phyloP scores from a whole-genome alignment of 768 basidiomycete genomes.

The Leccinellum luteum region DNA sequence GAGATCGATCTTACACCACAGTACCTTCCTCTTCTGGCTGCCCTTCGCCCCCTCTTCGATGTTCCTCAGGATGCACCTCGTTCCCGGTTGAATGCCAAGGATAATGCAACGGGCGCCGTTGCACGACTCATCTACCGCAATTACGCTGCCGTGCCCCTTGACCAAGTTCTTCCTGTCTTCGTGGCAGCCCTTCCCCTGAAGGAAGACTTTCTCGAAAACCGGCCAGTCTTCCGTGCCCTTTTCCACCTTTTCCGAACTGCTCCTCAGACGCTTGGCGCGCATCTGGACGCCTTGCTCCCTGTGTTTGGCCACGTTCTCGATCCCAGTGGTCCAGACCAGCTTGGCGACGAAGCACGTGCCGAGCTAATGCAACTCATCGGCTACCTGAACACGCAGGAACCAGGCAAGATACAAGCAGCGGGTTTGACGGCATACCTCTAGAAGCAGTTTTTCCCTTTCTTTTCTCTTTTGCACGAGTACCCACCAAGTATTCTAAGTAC shows the following conservation, averaged over 20 bases:
- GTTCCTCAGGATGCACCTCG: slow-evolving; percentile 60
- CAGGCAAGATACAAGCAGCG: slow-evolving; percentile 77
- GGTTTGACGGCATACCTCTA: slow-evolving; percentile 61
- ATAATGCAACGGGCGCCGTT: slow-evolving; percentile 96
- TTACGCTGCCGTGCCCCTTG: slow-evolving; percentile 74
- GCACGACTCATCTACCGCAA: slow-evolving; percentile 85
- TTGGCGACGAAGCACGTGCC: slow-evolving; percentile 74
- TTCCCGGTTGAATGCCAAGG: slow-evolving; percentile 77
- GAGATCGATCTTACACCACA: slow-evolving; percentile 78
- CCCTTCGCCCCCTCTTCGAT: slow-evolving; percentile 79
- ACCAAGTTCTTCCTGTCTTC: slow-evolving; percentile 86
- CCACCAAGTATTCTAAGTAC: slow-evolving; percentile 7
- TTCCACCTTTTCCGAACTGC: slow-evolving; percentile 85
- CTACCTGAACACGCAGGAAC: slow-evolving; percentile 70
- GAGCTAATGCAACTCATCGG: slow-evolving; percentile 74
- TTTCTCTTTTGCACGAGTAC: neutral
- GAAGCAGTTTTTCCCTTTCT: slow-evolving; percentile 27
- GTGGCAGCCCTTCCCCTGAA: slow-evolving; percentile 79
- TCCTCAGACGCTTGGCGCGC: slow-evolving; percentile 64
- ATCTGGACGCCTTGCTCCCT: slow-evolving; percentile 74
- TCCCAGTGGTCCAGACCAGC: slow-evolving; percentile 67
- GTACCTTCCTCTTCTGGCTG: slow-evolving; percentile 72
- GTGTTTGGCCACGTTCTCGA: slow-evolving; percentile 85
- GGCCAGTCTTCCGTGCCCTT: slow-evolving; percentile 83
- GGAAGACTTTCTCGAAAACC: slow-evolving; percentile 88